Conservation (phyloP, 2,329 filamentous ascomycete species). For the Phoma sp. region DNA sequence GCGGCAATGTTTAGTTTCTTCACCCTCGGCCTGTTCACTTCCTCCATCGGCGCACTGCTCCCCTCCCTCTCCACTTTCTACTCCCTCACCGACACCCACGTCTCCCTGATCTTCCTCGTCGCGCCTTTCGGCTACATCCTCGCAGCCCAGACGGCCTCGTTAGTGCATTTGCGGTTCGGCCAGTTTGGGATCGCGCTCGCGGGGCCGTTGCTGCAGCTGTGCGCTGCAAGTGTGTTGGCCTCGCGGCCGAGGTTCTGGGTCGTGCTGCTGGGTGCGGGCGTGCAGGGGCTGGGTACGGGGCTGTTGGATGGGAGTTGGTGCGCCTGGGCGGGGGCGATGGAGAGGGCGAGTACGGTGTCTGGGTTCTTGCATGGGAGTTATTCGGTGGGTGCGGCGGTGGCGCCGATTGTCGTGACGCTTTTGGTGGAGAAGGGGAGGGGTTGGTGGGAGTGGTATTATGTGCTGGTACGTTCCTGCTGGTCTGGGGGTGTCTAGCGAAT, state of each 20-base stretch:
- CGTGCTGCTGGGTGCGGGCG: conserved; percentile 39
- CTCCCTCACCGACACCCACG: conserved; percentile 50
- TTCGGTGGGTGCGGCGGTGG: conserved; percentile 48
- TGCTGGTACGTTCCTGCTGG: conserved; percentile 47
- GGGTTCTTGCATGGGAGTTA: conserved; percentile 52
- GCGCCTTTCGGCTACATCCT: conserved; percentile 53
- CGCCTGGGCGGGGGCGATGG: conserved; percentile 52
- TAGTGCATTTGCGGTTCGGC: conserved; percentile 51
- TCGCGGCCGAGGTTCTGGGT: conserved; percentile 41
- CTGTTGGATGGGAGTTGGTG: conserved; percentile 55
- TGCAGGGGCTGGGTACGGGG: conserved; percentile 49
- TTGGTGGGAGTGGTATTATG: conserved; percentile 51
- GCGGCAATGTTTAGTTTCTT: conserved; percentile 65
- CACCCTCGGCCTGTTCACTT: conserved; percentile 56
- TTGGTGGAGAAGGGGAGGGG: conserved; percentile 29
- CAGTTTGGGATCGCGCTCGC: conserved; percentile 52
- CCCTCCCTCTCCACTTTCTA: conserved; percentile 50
- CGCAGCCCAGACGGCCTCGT: conserved; percentile 49
- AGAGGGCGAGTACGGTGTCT: conserved; percentile 49
- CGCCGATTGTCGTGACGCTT: conserved; percentile 46
- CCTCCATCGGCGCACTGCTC: conserved; percentile 43
- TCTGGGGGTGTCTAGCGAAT: too few relatives aligned
- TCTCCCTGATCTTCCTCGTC: conserved; percentile 55
- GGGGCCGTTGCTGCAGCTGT: conserved; percentile 49
- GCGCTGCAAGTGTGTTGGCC: conserved; percentile 35